Evolutionary conservation across 139 green algal species (phyloP).

Genomic region (Volvox reticuliferus): DNA sequence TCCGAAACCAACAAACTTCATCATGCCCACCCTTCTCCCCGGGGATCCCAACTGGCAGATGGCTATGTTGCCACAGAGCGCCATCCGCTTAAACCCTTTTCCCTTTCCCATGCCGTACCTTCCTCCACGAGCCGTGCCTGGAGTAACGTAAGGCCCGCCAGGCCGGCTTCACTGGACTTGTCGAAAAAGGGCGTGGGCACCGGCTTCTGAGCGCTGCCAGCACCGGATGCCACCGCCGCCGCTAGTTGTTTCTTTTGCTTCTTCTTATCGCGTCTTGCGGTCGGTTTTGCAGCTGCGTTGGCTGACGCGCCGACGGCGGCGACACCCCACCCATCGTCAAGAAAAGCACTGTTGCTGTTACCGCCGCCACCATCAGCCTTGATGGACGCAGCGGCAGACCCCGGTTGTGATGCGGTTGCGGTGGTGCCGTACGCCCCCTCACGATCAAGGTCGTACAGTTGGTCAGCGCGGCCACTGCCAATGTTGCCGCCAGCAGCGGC

Average conservation of each 20-base stretch:
- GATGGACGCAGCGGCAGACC: neutral
- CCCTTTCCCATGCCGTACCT: slow-evolving; percentile 1
- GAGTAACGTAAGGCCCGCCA: slow-evolving; percentile 59
- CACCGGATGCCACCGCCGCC: neutral
- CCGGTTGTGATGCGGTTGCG: neutral
- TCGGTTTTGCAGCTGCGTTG: neutral
- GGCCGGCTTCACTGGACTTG: slow-evolving; percentile 49
- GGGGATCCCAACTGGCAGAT: too few species aligned
- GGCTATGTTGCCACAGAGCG: too few species aligned
- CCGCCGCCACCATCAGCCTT: neutral
- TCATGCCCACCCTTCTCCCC: too few species aligned
- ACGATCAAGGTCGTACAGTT: slow-evolving; percentile 53
- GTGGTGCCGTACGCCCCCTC: slow-evolving; percentile 50
- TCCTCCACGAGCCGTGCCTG: slow-evolving; percentile 52
- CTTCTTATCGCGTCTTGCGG: slow-evolving; percentile 3
- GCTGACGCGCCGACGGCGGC: neutral
- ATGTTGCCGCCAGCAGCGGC: neutral
- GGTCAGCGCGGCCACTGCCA: slow-evolving; percentile 21
- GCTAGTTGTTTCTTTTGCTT: neutral
- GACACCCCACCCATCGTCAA: slow-evolving; percentile 40
- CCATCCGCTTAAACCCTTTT: too few species aligned
- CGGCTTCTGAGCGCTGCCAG: neutral
- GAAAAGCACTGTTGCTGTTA: neutral
- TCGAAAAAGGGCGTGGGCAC: slow-evolving; percentile 48
- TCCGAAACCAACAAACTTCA: too few species aligned